These are phyloP conservation scores for Neurospora cerealis DNA, from an alignment of 495 filamentous ascomycete genomes.

Conservation along the genomic window DNA sequence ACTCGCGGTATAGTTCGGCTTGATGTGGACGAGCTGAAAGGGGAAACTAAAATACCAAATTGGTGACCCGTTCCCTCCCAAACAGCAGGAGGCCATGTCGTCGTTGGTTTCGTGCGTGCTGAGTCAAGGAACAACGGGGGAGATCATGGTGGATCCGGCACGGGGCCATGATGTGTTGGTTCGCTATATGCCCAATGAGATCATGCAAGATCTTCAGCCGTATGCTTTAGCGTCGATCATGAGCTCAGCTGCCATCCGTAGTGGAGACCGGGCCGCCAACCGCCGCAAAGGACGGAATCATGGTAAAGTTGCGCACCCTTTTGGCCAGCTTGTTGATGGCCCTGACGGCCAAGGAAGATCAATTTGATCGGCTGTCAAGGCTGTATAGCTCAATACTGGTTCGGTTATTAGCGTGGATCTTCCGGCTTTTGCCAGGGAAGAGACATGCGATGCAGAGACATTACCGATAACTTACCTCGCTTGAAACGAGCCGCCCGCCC, in stretches of 20 bases:
- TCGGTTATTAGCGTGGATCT: neutral
- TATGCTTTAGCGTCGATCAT: neutral
- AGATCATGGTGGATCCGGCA: neutral
- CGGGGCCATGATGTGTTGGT: neutral
- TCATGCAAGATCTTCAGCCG: neutral
- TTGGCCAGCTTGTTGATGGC: neutral
- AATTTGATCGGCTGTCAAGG: neutral
- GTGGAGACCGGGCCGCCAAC: neutral
- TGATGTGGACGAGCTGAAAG: neutral
- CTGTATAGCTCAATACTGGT: neutral
- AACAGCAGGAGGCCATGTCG: neutral
- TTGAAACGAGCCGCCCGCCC: neutral
- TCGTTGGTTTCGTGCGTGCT: too few relatives aligned
- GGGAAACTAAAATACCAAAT: neutral
- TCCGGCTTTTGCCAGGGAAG: neutral
- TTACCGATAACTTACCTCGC: neutral
- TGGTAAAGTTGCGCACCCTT: neutral
- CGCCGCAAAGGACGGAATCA: neutral
- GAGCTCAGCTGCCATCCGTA: neutral
- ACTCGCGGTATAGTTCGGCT: neutral
- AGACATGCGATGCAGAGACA: neutral
- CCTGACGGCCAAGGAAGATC: neutral
- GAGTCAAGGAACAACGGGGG: neutral
- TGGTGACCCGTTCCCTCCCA: neutral
- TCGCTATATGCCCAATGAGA: neutral